Conservation (phyloP, 1,139 yeast species). For the Pichia sp. region DNA sequence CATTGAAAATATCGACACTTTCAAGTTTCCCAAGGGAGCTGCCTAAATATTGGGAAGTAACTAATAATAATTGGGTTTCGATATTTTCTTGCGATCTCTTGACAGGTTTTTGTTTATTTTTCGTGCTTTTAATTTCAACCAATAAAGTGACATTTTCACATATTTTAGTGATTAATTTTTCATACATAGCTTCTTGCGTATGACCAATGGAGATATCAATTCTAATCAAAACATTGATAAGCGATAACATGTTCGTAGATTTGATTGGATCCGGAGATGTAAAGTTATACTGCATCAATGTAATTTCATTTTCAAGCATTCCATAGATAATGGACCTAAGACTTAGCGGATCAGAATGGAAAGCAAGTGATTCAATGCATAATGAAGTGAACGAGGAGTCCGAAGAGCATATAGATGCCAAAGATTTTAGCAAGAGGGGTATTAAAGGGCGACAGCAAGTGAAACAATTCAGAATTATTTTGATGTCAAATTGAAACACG, state of each 20-base stretch:
- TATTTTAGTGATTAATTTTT: too few species aligned
- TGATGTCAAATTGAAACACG: conserved; percentile 25
- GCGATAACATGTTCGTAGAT: conserved; percentile 2
- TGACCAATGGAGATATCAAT: conserved; percentile 1
- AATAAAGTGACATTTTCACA: too few species aligned
- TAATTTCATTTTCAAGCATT: conserved; percentile 23
- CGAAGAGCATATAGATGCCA: conserved; percentile 14
- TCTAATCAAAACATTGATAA: conserved; percentile 4
- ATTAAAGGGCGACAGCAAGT: conserved; percentile 29
- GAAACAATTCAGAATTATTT: conserved; percentile 25
- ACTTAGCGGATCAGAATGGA: conserved; percentile 4
- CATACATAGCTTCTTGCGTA: not conserved
- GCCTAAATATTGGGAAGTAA: conserved; percentile 11
- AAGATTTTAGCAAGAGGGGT: conserved; percentile 21
- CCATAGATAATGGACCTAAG: conserved; percentile 6
- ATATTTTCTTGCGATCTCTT: conserved; percentile 3
- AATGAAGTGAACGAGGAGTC: conserved; percentile 11
- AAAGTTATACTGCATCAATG: conserved; percentile 22
- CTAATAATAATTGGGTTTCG: conserved; percentile 12
- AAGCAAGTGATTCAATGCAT: conserved; percentile 11
- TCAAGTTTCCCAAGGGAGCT: conserved; percentile 11
- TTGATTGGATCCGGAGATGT: conserved; percentile 15
- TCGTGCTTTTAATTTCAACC: not conserved
- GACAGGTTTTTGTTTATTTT: conserved; percentile 11
- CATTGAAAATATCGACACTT: conserved; percentile 13